These are phyloP conservation scores for Xanthoceras sorbifolium DNA, from an alignment of 345 rosid genomes.

Conservation along the genomic window DNA sequence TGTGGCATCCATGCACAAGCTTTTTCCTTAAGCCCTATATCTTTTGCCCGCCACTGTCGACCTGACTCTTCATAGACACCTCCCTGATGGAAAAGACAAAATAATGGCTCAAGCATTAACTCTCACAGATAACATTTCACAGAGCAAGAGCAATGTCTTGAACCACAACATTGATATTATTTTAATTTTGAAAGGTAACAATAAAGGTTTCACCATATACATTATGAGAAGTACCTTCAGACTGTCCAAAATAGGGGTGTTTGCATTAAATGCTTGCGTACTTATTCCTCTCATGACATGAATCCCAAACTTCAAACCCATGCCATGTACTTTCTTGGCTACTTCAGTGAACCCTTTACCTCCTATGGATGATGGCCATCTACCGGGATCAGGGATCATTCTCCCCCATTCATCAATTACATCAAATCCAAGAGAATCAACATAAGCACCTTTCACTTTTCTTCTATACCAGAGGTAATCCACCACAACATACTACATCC, in stretches of 20 bases:
- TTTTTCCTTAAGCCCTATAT: conserved; percentile 79
- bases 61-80: conserved; percentile 59
- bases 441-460: conserved; percentile 72
- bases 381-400: conserved; percentile 67
- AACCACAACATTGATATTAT: neutral
- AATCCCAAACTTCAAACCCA: conserved; percentile 96
- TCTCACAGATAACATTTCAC: neutral
- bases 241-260: conserved; percentile 68
- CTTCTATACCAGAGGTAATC: conserved; percentile 96
- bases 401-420: conserved; percentile 98
- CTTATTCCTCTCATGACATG: conserved; percentile 96
- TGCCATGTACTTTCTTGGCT: conserved; percentile 67
- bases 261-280: conserved; percentile 80
- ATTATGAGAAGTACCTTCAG: conserved; percentile 42
- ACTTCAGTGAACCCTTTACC: conserved; percentile 84
- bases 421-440: conserved; percentile 78
- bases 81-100: conserved; percentile 48
- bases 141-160: neutral
- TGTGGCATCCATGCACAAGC: conserved; percentile 90
- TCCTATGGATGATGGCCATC: conserved; percentile 92
- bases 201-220: neutral
- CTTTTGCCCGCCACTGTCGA: conserved; percentile 67
- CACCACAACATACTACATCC: conserved; percentile 79
- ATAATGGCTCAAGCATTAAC: conserved; percentile 7
- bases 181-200: neutral